Percentiles rank a stretch among this genome's conserved stretches.
Conservation (phyloP, 495 filamentous ascomycete species). For the Lindgomyces ingoldianus region DNA sequence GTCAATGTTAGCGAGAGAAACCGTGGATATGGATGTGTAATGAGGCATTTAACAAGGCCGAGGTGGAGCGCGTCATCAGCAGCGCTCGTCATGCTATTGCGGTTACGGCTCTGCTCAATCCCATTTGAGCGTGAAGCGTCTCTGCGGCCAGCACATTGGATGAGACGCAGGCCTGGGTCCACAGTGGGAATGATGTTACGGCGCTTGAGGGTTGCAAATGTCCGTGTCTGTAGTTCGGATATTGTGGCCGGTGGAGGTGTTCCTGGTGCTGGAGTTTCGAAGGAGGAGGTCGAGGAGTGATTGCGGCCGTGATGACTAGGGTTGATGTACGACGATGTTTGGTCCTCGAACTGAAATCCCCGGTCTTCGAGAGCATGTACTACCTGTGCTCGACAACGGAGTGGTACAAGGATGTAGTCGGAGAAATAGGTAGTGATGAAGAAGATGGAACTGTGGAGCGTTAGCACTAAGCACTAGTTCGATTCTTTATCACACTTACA, state of each 20-base stretch:
- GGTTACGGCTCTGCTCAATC: constrained; percentile 37
- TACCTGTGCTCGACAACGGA: constrained; percentile 68
- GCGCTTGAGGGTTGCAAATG: constrained; percentile 74
- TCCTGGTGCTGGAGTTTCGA: constrained; percentile 56
- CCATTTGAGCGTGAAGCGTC: constrained; percentile 35
- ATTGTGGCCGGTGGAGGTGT: constrained; percentile 78
- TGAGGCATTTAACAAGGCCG: constrained; percentile 67
- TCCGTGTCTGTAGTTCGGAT: constrained; percentile 76
- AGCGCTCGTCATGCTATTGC: constrained; percentile 33
- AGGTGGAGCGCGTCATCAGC: constrained; percentile 63
- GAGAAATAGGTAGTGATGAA: constrained; percentile 98
- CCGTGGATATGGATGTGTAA: constrained; percentile 61
- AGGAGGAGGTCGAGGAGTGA: constrained; percentile 51
- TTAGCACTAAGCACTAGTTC: background rate
- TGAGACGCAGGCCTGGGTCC: constrained; percentile 65
- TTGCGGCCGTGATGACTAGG: constrained; percentile 53
- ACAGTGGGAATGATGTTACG: constrained; percentile 73
- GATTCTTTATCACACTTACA: constrained; percentile 55
- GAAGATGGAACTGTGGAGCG: constrained; percentile 70
- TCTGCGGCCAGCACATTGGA: constrained; percentile 78
- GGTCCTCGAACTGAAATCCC: constrained; percentile 81
- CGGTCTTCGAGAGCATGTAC: constrained; percentile 72
- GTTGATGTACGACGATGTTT: constrained; percentile 68
- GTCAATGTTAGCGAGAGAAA: constrained; percentile 89
- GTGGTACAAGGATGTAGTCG: constrained; percentile 92